A percentile compares a stretch with the other conserved stretches of the same genome.
Conservation (phyloP, 2,329 filamentous ascomycete genomes). For the Colletotrichum acutatum region DNA sequence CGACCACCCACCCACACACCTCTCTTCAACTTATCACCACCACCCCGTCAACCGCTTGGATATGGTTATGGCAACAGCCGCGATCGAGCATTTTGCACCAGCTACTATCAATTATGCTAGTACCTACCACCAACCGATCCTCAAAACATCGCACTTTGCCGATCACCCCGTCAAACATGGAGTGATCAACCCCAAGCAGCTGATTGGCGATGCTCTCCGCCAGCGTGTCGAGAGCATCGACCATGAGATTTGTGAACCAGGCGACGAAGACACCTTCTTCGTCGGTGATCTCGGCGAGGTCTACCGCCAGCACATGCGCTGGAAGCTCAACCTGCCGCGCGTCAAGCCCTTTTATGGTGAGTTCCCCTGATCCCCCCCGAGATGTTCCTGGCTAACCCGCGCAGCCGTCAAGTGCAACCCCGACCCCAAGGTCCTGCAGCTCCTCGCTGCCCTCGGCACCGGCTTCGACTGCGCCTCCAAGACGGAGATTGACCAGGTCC, state of each 20-base stretch:
- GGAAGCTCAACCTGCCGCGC: slow-evolving; percentile 92
- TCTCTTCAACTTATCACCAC: slow-evolving; percentile 33
- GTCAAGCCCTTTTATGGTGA: slow-evolving; percentile 96
- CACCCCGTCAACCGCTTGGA: slow-evolving; percentile 50
- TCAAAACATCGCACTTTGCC: slow-evolving; percentile 55
- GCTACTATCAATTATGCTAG: slow-evolving; percentile 57
- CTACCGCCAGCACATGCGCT: slow-evolving; percentile 97
- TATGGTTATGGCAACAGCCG: slow-evolving; percentile 74
- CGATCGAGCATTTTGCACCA: slow-evolving; percentile 65
- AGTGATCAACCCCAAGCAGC: slow-evolving; percentile 71
- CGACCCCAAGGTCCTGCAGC: slow-evolving; percentile 86
- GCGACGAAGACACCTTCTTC: slow-evolving; percentile 98
- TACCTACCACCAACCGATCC: slow-evolving; percentile 55
- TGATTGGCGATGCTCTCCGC: slow-evolving; percentile 90
- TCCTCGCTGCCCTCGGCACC: slow-evolving; percentile 88
- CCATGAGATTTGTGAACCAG: slow-evolving; percentile 86
- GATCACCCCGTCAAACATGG: slow-evolving; percentile 52
- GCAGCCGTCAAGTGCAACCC: slow-evolving; percentile 98
- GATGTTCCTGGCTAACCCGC: neutral
- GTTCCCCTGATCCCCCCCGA: slow-evolving; percentile 40
- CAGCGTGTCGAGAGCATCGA: slow-evolving; percentile 86
- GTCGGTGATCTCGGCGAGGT: slow-evolving; percentile 98
- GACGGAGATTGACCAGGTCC: slow-evolving; percentile 92
- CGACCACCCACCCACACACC: slow-evolving; percentile 24
- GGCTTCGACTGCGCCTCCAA: slow-evolving; percentile 99